Percentiles rank a stretch among this genome's conserved stretches.
Evolutionary conservation across 441 rosid genomes (phyloP).

Genomic region (Eutrema salsugineum): DNA sequence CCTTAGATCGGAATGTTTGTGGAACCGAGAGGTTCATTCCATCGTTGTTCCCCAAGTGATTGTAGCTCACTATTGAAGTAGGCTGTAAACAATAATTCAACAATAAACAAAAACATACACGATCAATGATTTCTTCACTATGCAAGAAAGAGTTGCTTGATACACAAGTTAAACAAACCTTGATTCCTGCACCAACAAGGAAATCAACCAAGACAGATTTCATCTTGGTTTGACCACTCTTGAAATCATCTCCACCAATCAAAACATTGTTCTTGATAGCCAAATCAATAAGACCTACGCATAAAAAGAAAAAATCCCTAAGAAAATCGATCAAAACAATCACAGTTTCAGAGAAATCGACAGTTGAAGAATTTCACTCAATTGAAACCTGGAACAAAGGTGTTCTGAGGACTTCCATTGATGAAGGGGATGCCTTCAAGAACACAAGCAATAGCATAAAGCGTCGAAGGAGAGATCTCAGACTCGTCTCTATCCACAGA

Average conservation of each 20-base stretch:
- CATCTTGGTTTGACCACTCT: conserved; percentile 98
- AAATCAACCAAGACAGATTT: conserved; percentile 91
- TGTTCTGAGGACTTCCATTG: conserved; percentile 94
- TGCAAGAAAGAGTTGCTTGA: not conserved
- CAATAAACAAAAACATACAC: not conserved
- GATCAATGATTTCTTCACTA: not conserved
- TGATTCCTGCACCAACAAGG: conserved; percentile 94
- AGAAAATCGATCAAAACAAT: not conserved
- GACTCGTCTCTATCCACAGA: conserved; percentile 71
- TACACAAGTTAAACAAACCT: conserved; percentile 39
- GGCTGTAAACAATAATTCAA: conserved; percentile 47
- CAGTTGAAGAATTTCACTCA: not conserved
- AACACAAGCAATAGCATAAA: conserved; percentile 79
- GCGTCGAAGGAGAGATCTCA: conserved; percentile 91
- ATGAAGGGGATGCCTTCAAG: conserved; percentile 82
- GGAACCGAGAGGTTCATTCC: conserved; percentile 97
- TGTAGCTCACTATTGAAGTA: conserved; percentile 92
- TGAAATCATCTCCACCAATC: conserved; percentile 94
- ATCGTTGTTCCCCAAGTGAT: conserved; percentile 88
- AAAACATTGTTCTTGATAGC: conserved; percentile 77
- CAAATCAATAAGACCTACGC: conserved; percentile 72
- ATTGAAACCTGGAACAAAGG: conserved; percentile 78
- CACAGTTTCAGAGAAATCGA: not conserved
- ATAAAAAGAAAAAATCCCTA: not conserved
- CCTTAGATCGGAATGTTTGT: conserved; percentile 93